Base-by-base conservation (phyloP, 768 basidiomycete genomes). In the Trametes meyenii region DNA sequence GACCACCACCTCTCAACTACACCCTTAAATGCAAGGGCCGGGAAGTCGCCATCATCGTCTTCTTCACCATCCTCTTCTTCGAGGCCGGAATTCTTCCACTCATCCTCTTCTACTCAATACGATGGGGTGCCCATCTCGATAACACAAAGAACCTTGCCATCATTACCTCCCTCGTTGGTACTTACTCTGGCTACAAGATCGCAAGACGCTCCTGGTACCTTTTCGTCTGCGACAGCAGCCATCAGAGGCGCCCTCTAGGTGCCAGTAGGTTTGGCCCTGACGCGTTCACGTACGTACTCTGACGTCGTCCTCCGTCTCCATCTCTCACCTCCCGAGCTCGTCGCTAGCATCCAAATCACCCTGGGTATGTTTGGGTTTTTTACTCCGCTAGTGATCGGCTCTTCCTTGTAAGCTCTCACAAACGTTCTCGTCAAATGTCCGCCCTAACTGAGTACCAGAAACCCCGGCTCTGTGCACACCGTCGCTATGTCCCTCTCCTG, bases 141-240 rank as follows among this genome's bases (percentile, higher is more conserved):
- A 67, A 58, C 16, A 70, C 71, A 6, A 72, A 66, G 39, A 73
- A 72, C 58, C 70, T 73, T 50, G 72, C 72, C 33, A 73, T 73
- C 65, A 71, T 73, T 54, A 73, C 72, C 26, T 64, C 62, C n/a
- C 61, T 71, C 46, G 69, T 72, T 24, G 72, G 72, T 35, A 69
- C 72, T 19, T 69, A 70, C 43, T 69, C 67, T n/a, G 69, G 71
- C 14, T 67, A 70, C 65, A 73, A 72, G 58, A 48, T 73, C 16
- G 67, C 70, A 0, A 60, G 66, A 26, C 51, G 72, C 10, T 66
- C 66, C 19, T 73, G 63, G 64, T 65, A 65, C 50, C 65, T 73
- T 21, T 71, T 64, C 64, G 64, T 72, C 45, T 49, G 59, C 26
- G 61, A 63, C 40, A 63, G 68, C 29, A 66, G 69, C 44, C 63